These are phyloP conservation scores for Boletus edulis DNA, from an alignment of 768 basidiomycete genomes.

Conservation along the genomic window DNA sequence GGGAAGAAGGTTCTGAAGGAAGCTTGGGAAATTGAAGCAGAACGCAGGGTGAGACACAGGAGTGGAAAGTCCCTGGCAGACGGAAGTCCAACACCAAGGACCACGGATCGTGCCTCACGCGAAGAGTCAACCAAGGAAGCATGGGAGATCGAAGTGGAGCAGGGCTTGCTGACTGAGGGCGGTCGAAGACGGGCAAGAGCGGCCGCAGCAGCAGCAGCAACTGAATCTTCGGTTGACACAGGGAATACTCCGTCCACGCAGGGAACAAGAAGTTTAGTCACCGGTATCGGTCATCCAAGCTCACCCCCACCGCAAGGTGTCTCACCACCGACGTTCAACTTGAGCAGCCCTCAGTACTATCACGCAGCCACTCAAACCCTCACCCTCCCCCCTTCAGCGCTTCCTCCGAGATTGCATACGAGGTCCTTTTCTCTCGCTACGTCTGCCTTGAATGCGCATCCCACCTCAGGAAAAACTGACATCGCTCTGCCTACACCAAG, in stretches of 20 bases:
- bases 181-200: constrained; percentile 65
- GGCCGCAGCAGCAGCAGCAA: constrained; percentile 36
- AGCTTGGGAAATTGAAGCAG: constrained; percentile 77
- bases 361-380: constrained; percentile 53
- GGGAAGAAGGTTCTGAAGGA: constrained; percentile 74
- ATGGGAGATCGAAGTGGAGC: constrained; percentile 83
- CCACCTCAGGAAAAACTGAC: constrained; percentile 32
- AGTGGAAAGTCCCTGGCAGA: constrained; percentile 32
- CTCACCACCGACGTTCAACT: constrained; percentile 30
- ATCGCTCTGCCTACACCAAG: constrained; percentile 63
- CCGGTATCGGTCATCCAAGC: constrained; percentile 26
- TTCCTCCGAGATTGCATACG: constrained; percentile 49
- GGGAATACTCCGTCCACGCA: constrained; percentile 3
- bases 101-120: not conserved
- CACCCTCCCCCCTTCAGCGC: constrained; percentile 59
- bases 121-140: constrained; percentile 53
- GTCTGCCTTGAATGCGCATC: constrained; percentile 13
- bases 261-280: constrained; percentile 14
- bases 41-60: constrained; percentile 48
- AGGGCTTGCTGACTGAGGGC: constrained; percentile 72
- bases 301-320: constrained; percentile 22
- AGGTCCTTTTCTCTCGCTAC: constrained; percentile 60
- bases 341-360: constrained; percentile 60
- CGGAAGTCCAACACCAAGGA: constrained; percentile 1
- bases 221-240: constrained; percentile 28